Evolutionary conservation across 371 early-diverging fungal species (phyloP).

Genomic region (Mortierella sp.): DNA sequence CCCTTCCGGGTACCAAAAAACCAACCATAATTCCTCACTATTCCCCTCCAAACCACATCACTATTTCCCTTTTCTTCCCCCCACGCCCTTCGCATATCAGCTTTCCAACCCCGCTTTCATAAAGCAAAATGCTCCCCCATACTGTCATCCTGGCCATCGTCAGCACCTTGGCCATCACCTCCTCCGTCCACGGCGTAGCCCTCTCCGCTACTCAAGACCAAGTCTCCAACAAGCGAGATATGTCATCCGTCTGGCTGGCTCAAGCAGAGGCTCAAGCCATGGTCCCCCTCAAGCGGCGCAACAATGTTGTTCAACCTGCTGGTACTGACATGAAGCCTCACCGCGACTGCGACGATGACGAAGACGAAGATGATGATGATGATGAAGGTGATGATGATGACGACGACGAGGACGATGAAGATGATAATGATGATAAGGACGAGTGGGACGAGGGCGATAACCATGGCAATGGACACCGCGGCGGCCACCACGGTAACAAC

Average conservation of each 20-base stretch:
- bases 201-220: background rate
- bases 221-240: conserved; percentile 10
- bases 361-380: background rate
- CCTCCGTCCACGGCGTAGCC: background rate
- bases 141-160: background rate
- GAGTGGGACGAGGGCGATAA: background rate
- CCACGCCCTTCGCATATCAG: background rate
- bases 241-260: background rate
- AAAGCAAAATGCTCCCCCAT: background rate
- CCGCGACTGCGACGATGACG: background rate
- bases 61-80: background rate
- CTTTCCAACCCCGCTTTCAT: background rate
- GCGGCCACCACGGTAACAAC: background rate
- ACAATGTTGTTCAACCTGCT: background rate
- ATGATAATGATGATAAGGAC: conserved; percentile 11
- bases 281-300: background rate
- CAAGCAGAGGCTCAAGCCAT: background rate
- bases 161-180: background rate
- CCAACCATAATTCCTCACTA: background rate
- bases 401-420: conserved; percentile 8
- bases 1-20: background rate
- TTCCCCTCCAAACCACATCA: background rate
- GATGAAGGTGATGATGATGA: conserved; percentile 17
- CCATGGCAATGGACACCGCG: background rate
- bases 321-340: background rate